Base-by-base conservation (phyloP, 805 yeast species). In the Pachysolen tannophilus region DNA sequence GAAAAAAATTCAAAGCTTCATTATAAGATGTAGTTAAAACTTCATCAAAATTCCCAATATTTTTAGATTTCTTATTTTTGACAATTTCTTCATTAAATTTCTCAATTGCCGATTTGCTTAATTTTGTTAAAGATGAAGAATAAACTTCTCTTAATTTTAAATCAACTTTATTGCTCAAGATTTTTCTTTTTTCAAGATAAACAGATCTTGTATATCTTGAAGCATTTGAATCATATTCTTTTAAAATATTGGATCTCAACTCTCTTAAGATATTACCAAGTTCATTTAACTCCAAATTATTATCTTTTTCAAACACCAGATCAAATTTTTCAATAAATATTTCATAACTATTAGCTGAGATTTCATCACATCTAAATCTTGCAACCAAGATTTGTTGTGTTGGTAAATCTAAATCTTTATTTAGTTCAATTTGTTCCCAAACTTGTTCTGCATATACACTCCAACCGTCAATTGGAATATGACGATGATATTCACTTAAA, bases 301-400 rank as follows among this genome's bases (percentile, higher is more conserved):
- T 51, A 20, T 50, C 18, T 15, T 47, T 52, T 14, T 48, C 45
- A 6, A 34, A 28, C 8, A 31, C 31, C n/a, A n/a, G n/a, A 3
- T 53, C 39, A 25, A 69, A 65, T 6, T 54, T 56, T 0, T 41
- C 40, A 21, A 60, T 60, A 46, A 74, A 74, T 13, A 58, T 56
- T 13, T 62, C 60, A 48, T 67, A 72, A 3, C 77, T 67, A 32
- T 65, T 67, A 28, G 65, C 60, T 16, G 81, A 69, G 32, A 92
- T 83, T 56, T 92, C 97, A 50, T 87, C 95, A 55, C 97, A 90
- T 50, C 95, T 78, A 60, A 86, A 90, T 48, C 92, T 75, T 6
- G 98, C 95, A 17, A 92, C 97, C 40, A 92, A 65, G 21, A 85
- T 83, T 56, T 92, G 98, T 53, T 92, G 98, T 2, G 97, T 88